Evolutionary conservation across 345 rosid genomes (phyloP), one percentile per base, ranked within the genome.

Genomic region (Geranium brycei): DNA sequence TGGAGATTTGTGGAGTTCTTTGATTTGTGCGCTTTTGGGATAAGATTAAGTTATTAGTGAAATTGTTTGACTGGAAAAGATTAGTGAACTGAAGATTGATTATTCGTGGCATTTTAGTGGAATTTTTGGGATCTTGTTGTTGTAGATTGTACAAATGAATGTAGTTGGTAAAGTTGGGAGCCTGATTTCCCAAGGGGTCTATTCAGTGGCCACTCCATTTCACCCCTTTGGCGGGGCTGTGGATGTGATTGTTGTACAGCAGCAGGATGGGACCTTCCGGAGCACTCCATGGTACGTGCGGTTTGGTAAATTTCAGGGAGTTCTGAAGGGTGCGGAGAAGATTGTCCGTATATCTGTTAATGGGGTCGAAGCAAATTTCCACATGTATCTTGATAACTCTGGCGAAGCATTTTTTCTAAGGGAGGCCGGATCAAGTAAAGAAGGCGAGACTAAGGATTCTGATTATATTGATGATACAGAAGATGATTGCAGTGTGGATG

Each of bases 151-250:
- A 59, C 79, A 82, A 71, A 91, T 91, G 97, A 86, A 82, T 76
- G 83, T 91, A 70, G 97, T 91, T 67, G 95, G 95, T 8, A 91
- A 63, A 83, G 84, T 91, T 70, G 89, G 97, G 77, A 88, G 88
- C 70, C 71, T 91, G 62, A 86, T 91, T 31, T 78, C 96, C 2
- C 93, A 88, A 80, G 88, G 96, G 0, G 93, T 88, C 32, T 85
- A 91, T 78, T 86, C 93, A 32, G 95, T 91, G 67, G 95, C 96
- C 19, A 91, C 91, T 70, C 96, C 97, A 0, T 91, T 91, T 69
- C 97, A 91, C 77, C 97, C 96, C 1, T 91, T 91, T 66, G 97
- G 97, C 23, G 97, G 97, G 66, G 97, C 97, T 62, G 85, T 91
- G 74, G 97, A 91, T 76, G 88, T 86, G 10, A 87, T 91, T 67